A percentile compares a stretch with the other conserved stretches of the same genome.
Evolutionary conservation across 2,329 filamentous ascomycete genomes (phyloP).

Genomic region (Didymella glomerata): DNA sequence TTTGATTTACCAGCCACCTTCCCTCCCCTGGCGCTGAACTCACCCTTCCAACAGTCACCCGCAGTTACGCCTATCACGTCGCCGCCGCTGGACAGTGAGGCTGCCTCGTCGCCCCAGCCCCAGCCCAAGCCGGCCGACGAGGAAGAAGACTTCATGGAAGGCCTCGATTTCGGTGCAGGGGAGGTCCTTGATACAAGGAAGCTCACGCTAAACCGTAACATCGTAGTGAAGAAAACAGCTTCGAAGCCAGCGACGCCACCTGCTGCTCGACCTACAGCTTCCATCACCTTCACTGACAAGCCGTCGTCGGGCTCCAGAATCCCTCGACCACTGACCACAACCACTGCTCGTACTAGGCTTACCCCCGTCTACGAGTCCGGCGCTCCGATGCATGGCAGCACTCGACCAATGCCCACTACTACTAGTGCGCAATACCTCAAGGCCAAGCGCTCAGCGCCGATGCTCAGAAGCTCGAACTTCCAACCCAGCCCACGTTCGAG

Average conservation of each 20-base stretch:
- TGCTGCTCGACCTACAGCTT: conserved; percentile 75
- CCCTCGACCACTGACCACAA: conserved; percentile 70
- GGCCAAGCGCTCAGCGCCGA: conserved; percentile 68
- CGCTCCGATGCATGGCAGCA: conserved; percentile 71
- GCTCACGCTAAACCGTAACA: conserved; percentile 86
- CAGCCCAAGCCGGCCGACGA: conserved; percentile 37
- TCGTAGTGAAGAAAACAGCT: conserved; percentile 79
- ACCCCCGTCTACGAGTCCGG: conserved; percentile 93
- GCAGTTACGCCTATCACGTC: conserved; percentile 28
- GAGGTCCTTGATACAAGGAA: conserved; percentile 83
- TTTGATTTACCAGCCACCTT: conserved; percentile 23
- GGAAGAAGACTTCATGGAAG: conserved; percentile 83
- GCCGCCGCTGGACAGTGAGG: conserved; percentile 33
- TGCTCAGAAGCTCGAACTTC: conserved; percentile 58
- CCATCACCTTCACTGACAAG: conserved; percentile 90
- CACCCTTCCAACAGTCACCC: conserved; percentile 21
- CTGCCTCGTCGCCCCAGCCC: conserved; percentile 26
- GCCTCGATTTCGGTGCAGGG: conserved; percentile 84
- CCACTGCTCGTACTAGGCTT: conserved; percentile 63
- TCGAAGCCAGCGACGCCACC: conserved; percentile 69
- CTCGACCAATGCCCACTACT: conserved; percentile 61
- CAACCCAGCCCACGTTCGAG: conserved; percentile 69
- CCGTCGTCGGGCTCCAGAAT: conserved; percentile 69
- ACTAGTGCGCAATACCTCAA: conserved; percentile 64
- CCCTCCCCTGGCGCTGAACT: conserved; percentile 16